Evolutionary conservation across 2,329 filamentous ascomycete genomes (phyloP), one percentile per base, ranked within the genome.

Genomic region (Aureobasidium sp.): DNA sequence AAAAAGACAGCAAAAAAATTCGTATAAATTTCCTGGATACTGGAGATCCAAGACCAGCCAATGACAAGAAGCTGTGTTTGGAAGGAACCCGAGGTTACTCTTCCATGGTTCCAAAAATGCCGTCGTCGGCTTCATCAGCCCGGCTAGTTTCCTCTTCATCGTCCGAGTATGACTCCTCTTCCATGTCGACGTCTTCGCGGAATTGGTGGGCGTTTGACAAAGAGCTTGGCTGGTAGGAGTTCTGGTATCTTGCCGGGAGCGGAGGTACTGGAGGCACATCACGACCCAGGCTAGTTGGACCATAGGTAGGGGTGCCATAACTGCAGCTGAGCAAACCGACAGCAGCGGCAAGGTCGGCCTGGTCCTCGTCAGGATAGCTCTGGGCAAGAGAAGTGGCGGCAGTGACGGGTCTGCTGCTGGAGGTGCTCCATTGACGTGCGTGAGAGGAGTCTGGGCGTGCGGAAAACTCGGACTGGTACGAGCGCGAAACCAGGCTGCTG

Each of bases 101-200:
- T 71, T 98, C 93, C 91, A 97, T 97, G 61, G 83, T 82, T 54
- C 90, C 90, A 74, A 98, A 98, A 63, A 97, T 86, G 65, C 90
- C 90, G 60, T 96, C 90, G 60, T 97, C 91, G 58, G 95, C 90
- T 62, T 95, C 90, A 62, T 94, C 85, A 80, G 47, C 80, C 79
- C 53, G 80, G 78, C 55, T 65, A 65, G 57, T 59, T 65, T 66
- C 64, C 17, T 61, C 63, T 59, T 78, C 74, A 55, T 83, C 81
- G 59, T 80, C 67, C 32, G 56, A 58, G 24, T 55, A 55, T 11
- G 56, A 58, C n/a, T 63, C 64, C 24, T 67, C 66, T 53, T 75
- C 72, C 73, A 76, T 77, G 55, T 75, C 70, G 25, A 76, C 69
- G 57, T 76, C 74, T 52, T 68, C 59, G 41, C 27, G 27, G 42